A percentile compares a stretch with the other conserved stretches of the same genome.
These are phyloP conservation scores for Mimosa bimucronata DNA, from an alignment of 306 rosid species.

Conservation along the genomic window DNA sequence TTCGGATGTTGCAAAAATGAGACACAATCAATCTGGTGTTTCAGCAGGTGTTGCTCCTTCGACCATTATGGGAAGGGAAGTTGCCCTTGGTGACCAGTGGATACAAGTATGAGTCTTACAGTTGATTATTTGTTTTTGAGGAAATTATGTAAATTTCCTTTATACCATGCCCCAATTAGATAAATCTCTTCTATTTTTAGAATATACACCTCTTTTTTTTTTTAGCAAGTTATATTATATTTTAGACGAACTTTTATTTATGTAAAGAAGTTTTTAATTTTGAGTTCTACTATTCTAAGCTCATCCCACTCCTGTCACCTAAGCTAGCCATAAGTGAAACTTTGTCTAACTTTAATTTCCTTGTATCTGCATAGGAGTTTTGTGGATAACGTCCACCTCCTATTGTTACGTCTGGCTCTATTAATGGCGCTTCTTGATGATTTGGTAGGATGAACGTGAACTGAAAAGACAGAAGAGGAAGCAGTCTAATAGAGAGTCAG, in stretches of 20 bases:
- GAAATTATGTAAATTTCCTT: background rate
- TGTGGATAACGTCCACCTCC: background rate
- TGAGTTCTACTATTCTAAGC: background rate
- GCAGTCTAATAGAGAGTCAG: slow-evolving; percentile 98
- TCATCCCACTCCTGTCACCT: background rate
- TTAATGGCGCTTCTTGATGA: slow-evolving; percentile 29
- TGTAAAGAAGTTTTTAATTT: background rate
- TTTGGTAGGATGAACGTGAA: slow-evolving; percentile 89
- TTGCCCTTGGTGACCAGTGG: slow-evolving; percentile 75
- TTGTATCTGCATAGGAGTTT: background rate
- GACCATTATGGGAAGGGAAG: slow-evolving; percentile 55
- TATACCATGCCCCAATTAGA: background rate
- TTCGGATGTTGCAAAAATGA: slow-evolving; percentile 63
- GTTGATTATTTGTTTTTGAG: background rate
- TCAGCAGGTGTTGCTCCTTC: slow-evolving; percentile 52
- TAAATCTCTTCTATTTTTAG: background rate
- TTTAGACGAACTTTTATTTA: background rate
- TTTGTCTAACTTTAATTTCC: background rate
- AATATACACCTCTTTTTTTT: background rate
- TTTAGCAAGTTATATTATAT: background rate
- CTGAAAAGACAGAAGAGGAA: slow-evolving; percentile 94
- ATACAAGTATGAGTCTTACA: slow-evolving; percentile 58
- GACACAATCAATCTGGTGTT: slow-evolving; percentile 61
- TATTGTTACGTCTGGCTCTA: background rate
- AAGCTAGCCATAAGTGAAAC: background rate